phyloP scores from a whole-genome alignment of 2,329 filamentous ascomycete genomes.

The Ascomycota sp. region DNA sequence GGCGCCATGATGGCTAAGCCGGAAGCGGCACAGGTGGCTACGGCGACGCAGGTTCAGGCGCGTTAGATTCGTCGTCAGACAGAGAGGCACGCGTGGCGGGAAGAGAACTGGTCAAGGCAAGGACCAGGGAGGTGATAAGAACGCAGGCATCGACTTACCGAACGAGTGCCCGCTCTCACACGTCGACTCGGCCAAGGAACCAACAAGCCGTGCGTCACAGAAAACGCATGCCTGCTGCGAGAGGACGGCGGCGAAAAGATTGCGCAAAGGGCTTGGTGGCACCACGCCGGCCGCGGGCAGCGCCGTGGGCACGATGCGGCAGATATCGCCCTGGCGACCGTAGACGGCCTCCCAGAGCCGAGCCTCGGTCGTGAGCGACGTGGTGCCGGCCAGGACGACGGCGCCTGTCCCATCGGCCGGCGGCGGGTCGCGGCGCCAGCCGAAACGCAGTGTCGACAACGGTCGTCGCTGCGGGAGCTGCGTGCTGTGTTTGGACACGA shows the following conservation, averaged over 20 bases:
- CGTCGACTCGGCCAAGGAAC: constrained; percentile 13
- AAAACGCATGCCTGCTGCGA: constrained; percentile 24
- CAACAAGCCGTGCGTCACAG: constrained; percentile 17
- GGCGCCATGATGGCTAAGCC: constrained; percentile 33
- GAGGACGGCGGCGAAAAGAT: constrained; percentile 17
- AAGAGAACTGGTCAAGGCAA: neutral
- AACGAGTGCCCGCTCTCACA: constrained; percentile 21
- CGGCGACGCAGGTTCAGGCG: no score
- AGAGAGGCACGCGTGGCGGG: neutral
- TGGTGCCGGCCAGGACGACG: constrained; percentile 2
- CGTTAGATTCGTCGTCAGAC: no score
- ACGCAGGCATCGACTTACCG: constrained; percentile 10
- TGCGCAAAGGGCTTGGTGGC: constrained; percentile 10
- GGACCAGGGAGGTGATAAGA: neutral
- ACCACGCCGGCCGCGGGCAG: constrained; percentile 2
- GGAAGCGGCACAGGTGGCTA: constrained; percentile 32
- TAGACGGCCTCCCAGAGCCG: constrained; percentile 39
- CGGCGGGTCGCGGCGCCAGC: constrained; percentile 10
- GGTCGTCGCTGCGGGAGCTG: constrained; percentile 24
- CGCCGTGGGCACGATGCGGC: constrained; percentile 14
- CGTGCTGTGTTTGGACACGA: constrained; percentile 27
- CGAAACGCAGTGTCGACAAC: constrained; percentile 17
- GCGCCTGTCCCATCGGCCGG: neutral
- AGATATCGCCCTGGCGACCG: constrained; percentile 25
- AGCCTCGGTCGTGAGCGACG: constrained; percentile 28